These are phyloP conservation scores for Erysimum cheiri DNA, from an alignment of 441 rosid genomes.

Conservation along the genomic window DNA sequence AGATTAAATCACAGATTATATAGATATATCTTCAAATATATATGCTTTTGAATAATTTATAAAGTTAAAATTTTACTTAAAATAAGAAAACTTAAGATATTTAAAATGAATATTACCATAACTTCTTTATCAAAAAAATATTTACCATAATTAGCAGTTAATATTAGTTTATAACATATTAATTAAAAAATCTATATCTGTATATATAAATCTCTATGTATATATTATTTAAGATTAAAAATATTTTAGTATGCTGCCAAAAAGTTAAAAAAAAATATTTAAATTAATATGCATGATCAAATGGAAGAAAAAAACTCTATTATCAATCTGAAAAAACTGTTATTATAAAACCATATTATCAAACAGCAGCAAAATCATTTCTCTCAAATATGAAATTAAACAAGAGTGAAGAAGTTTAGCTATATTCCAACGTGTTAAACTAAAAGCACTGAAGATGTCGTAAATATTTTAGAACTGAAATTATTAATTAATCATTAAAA, in stretches of 20 bases:
- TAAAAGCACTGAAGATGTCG: not conserved
- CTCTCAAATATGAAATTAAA: not conserved
- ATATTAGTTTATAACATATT: no score
- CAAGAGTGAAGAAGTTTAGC: not conserved
- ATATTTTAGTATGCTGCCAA: not conserved
- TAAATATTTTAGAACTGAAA: not conserved
- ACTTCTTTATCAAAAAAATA: no score
- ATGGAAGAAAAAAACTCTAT: not conserved
- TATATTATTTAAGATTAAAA: not conserved
- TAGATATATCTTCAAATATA: not conserved
- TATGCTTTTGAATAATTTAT: not conserved
- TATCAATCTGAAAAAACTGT: not conserved
- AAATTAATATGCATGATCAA: not conserved
- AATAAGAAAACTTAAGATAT: not conserved
- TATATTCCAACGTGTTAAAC: constrained; percentile 17
- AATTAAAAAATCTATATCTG: not conserved
- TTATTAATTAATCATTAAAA: not conserved
- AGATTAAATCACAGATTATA: not conserved
- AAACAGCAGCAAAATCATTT: not conserved
- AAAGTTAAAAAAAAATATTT: not conserved
- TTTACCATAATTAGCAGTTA: no score
- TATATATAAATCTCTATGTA: not conserved
- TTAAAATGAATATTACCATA: no score
- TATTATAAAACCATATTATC: no score
- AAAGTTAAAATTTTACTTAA: not conserved